A percentile compares a stretch with the other conserved stretches of the same genome.
phyloP scores from a whole-genome alignment of 441 rosid genomes.

The Erodium texanum region DNA sequence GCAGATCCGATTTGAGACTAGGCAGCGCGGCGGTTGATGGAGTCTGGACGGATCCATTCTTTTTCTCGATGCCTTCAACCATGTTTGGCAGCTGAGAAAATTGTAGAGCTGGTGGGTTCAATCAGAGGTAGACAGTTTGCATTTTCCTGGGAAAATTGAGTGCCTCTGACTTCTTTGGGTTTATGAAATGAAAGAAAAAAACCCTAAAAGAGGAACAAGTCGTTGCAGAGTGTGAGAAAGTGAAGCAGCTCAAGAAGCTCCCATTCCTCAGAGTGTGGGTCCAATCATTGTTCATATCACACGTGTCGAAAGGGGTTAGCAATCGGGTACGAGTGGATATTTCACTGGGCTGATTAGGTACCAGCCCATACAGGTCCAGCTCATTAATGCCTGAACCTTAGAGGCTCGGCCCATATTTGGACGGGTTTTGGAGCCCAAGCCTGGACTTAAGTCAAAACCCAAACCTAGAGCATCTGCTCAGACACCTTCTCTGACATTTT shows the following conservation, averaged over 20 bases:
- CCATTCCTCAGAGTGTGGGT: no score
- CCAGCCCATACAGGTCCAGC: no score
- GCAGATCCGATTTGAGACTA: conserved; percentile 40
- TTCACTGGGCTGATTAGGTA: background rate
- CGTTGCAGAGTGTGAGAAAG: background rate
- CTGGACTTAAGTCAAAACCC: background rate
- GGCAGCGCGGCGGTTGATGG: background rate
- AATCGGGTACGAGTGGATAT: background rate
- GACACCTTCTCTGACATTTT: background rate
- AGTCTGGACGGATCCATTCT: conserved; percentile 18
- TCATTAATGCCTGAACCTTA: no score
- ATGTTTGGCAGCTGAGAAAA: conserved; percentile 13
- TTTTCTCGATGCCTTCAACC: conserved; percentile 18
- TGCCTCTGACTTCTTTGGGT: background rate
- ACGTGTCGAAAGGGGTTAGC: no score
- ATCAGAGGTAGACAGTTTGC: background rate
- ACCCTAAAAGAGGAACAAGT: background rate
- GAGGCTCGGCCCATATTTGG: background rate
- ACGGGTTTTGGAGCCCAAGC: background rate
- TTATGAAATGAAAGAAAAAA: background rate
- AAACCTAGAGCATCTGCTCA: background rate
- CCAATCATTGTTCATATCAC: no score
- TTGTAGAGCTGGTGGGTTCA: background rate
- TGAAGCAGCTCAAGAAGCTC: no score
- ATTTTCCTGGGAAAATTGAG: conserved; percentile 2